These are phyloP conservation scores for Cymbopogon citratus DNA, from an alignment of 176 grass and related monocot species.

Conservation along the genomic window DNA sequence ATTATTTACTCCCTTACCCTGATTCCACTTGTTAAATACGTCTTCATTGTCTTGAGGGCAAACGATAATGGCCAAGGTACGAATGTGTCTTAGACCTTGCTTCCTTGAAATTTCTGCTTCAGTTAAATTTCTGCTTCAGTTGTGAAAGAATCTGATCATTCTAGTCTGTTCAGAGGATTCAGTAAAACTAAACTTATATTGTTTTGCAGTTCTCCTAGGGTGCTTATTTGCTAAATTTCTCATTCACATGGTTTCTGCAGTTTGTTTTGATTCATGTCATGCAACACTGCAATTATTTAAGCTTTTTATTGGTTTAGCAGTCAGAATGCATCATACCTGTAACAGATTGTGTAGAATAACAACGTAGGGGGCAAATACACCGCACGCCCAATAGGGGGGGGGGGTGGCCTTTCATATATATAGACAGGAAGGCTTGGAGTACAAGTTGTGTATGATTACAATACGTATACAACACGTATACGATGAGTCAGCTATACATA, in stretches of 20 bases:
- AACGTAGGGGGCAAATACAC: too few species aligned
- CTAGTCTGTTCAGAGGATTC: constrained; percentile 13
- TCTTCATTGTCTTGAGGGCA: constrained; percentile 73
- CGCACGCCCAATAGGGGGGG: too few species aligned
- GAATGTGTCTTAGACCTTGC: not conserved
- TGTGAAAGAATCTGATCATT: not conserved
- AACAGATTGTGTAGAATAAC: not conserved
- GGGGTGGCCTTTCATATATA: too few species aligned
- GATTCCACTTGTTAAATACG: constrained; percentile 81
- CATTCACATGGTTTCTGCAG: not conserved
- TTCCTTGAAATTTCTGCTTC: constrained; percentile 14
- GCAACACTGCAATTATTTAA: not conserved
- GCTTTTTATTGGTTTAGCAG: too few species aligned
- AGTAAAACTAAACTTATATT: not conserved
- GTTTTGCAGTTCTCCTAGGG: too few species aligned
- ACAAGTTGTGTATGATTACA: too few species aligned
- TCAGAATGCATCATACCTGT: too few species aligned
- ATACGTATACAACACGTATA: too few species aligned
- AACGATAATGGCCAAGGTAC: constrained; percentile 85
- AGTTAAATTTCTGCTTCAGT: too few species aligned
- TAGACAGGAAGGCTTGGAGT: too few species aligned
- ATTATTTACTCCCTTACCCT: constrained; percentile 88
- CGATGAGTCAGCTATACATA: too few species aligned
- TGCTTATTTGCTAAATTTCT: too few species aligned
- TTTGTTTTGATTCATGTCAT: constrained; percentile 3